Evolutionary conservation across 2,329 filamentous ascomycete genomes (phyloP), one percentile per base, ranked within the genome.

Genomic region (Nigrospora sphaerica): DNA sequence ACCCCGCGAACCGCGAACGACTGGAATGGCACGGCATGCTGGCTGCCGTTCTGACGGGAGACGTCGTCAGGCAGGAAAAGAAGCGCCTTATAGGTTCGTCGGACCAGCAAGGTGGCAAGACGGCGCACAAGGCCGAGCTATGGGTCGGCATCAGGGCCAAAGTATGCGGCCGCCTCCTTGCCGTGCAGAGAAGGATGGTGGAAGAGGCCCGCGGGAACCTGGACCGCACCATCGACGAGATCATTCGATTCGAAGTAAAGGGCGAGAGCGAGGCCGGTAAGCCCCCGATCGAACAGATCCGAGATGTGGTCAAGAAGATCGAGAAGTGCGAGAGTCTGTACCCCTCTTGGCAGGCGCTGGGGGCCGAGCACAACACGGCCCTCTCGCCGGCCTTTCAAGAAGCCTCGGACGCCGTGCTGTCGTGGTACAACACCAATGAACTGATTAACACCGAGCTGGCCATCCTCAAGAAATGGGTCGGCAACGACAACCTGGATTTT

Each of bases 11-110:
- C 60, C 79, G 91, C 50, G 93, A 97, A 66, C 78, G 92, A 39
- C 73, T 98, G 19, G 93, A 98, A 67, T 98, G 93, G 93, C 91
- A 98, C 67, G 89, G 89, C 3, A 98, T 98, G 93, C 71, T 98
- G 47, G 88, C 92, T 49, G 95, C 92, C 13, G 93, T 98, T 4
- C 71, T 98, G 54, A 96, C 91, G 1, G 93, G 93, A 54, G 93
- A 98, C 64, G 93, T 98, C 10, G 92, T 98, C 48, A 88, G 89
- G 58, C 93, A 98, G 66, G 93, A 98, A 70, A 98, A 98, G 75
- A 95, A 95, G 66, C 83, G 93, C 39, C 68, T 98, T 59, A 93
- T 95, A 54, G 91, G 89, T 39, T 85, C 88, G 4, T 73, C 75
- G 12, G 81, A 84, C 45, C 73, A 76, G 54, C 70, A 77, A 49